Evolutionary conservation across 495 filamentous ascomycete genomes (phyloP).

Genomic region (Penicillium crystallinum): DNA sequence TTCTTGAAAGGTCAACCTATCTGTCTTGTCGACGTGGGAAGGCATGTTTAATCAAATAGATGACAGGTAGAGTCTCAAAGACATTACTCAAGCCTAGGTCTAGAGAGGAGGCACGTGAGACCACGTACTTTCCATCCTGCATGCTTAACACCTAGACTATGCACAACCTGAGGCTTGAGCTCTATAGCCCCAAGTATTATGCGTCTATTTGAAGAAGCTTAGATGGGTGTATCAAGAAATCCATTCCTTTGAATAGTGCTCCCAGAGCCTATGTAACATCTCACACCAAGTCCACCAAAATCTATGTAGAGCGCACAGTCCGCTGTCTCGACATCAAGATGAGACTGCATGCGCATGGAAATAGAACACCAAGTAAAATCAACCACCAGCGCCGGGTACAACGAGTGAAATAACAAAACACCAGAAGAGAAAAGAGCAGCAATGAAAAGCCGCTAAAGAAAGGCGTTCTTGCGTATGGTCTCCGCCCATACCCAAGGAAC

Average conservation of each 20-base stretch:
- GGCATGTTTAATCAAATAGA: slow-evolving; percentile 16
- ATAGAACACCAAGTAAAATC: slow-evolving; percentile 30
- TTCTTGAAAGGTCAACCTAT: slow-evolving; percentile 29
- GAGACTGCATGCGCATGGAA: slow-evolving; percentile 25
- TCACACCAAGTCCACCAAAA: slow-evolving; percentile 13
- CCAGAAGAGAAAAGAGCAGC: slow-evolving; percentile 6
- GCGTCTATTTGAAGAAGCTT: background rate
- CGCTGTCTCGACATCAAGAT: slow-evolving; percentile 15
- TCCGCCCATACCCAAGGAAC: background rate
- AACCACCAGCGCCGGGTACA: slow-evolving; percentile 41
- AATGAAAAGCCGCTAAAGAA: slow-evolving; percentile 4
- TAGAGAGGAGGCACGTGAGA: background rate
- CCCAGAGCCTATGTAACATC: slow-evolving; percentile 24
- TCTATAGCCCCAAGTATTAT: background rate
- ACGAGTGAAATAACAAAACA: slow-evolving; percentile 12
- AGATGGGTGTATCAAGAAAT: background rate
- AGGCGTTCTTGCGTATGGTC: background rate
- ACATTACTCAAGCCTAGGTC: background rate
- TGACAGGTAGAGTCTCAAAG: background rate
- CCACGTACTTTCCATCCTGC: background rate
- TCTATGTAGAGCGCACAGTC: slow-evolving; percentile 20
- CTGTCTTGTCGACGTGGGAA: background rate
- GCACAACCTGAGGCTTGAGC: background rate
- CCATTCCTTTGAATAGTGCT: slow-evolving; percentile 12
- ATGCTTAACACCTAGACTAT: background rate